These are phyloP conservation scores for Nymphaea thermarum DNA, from an alignment of 164 flowering plant species.

Conservation along the genomic window DNA sequence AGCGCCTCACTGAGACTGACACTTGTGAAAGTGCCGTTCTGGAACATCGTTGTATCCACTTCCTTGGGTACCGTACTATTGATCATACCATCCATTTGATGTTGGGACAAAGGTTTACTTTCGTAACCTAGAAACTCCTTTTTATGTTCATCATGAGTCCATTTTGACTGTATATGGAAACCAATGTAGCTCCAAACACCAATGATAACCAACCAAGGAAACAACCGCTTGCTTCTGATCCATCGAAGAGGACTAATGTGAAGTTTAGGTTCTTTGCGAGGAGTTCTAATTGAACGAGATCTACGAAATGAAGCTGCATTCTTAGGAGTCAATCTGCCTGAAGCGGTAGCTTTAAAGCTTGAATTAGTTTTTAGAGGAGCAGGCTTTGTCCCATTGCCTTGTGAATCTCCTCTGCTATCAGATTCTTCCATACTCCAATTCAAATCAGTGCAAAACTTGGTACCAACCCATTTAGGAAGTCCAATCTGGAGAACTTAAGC, in stretches of 20 bases:
- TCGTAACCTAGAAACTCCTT: slow-evolving; percentile 41
- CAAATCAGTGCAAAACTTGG: not conserved
- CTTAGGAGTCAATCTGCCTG: slow-evolving; percentile 74
- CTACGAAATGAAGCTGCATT: slow-evolving; percentile 59
- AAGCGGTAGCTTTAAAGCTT: slow-evolving; percentile 49
- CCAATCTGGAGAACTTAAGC: no score
- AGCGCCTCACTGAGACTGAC: not conserved
- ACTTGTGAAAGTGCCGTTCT: not conserved
- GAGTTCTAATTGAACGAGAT: slow-evolving; percentile 50
- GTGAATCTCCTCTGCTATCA: slow-evolving; percentile 22
- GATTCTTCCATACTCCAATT: slow-evolving; percentile 39
- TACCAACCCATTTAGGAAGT: no score
- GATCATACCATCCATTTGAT: not conserved
- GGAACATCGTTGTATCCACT: not conserved
- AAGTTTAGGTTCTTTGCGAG: slow-evolving; percentile 52
- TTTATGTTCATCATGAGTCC: slow-evolving; percentile 83
- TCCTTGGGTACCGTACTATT: not conserved
- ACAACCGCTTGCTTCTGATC: slow-evolving; percentile 50
- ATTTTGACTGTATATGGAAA: slow-evolving; percentile 82
- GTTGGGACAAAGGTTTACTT: slow-evolving; percentile 15
- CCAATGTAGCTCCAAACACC: slow-evolving; percentile 95
- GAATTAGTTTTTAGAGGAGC: slow-evolving; percentile 38
- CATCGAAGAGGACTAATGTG: slow-evolving; percentile 31
- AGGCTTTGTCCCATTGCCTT: slow-evolving; percentile 24
- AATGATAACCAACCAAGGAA: slow-evolving; percentile 79